phyloP scores from a whole-genome alignment of 495 filamentous ascomycete species.

The Pseudotulostoma volvatum region DNA sequence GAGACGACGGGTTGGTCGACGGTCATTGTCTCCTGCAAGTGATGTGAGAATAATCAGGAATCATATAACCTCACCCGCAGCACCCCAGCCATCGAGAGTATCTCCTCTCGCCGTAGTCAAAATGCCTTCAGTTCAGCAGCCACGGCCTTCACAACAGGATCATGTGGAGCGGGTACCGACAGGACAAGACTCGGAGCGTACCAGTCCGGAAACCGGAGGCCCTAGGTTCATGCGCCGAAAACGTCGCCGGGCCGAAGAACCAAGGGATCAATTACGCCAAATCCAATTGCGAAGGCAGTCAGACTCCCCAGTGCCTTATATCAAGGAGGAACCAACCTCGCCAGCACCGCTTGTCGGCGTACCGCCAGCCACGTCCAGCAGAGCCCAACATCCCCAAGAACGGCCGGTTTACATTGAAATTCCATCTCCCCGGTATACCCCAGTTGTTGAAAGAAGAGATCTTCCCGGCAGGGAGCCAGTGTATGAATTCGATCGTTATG shows the following conservation, averaged over 20 bases:
- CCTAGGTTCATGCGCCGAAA: constrained; percentile 27
- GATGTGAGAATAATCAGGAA: constrained; percentile 38
- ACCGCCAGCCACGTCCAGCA: constrained; percentile 19
- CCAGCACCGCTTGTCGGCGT: constrained; percentile 53
- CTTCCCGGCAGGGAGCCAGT: constrained; percentile 14
- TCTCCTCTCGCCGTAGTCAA: constrained; percentile 57
- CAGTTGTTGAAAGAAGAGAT: constrained; percentile 23
- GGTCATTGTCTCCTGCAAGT: constrained; percentile 13
- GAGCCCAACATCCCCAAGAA: constrained; percentile 30
- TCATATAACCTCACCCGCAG: constrained; percentile 53
- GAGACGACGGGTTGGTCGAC: constrained; percentile 10
- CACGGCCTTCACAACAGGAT: constrained; percentile 13
- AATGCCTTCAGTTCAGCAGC: constrained; percentile 30
- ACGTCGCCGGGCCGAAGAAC: constrained; percentile 29
- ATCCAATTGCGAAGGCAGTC: constrained; percentile 16
- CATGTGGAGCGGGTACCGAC: constrained; percentile 13
- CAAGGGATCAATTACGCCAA: constrained; percentile 15
- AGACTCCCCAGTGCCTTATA: constrained; percentile 37
- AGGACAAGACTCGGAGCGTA: constrained; percentile 13
- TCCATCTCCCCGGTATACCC: constrained; percentile 28
- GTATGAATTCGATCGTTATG: constrained; percentile 22
- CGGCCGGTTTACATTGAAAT: constrained; percentile 33
- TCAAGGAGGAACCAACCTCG: constrained; percentile 79
- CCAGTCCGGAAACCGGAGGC: constrained; percentile 21
- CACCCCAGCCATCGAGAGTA: constrained; percentile 67